Conservation (phyloP, 176 grass and related monocot species). For the Triticum urartu region DNA sequence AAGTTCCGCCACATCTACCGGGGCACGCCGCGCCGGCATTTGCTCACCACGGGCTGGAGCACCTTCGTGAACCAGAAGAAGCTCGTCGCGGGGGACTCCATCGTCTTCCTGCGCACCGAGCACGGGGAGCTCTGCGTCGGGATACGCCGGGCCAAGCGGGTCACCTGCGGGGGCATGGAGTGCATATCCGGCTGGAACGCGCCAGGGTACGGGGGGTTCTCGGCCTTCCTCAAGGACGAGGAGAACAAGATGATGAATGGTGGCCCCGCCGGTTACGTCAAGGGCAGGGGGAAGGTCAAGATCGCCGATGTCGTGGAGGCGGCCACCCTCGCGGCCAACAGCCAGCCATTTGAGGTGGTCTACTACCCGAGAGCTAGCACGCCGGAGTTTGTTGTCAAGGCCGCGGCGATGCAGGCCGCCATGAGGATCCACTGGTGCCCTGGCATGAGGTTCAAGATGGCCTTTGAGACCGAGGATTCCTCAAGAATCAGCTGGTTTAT, state of each 20-base stretch:
- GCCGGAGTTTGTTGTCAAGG: slow-evolving; percentile 64
- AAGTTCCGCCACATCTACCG: slow-evolving; percentile 78
- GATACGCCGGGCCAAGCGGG: slow-evolving; percentile 49
- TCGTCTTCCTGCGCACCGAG: slow-evolving; percentile 55
- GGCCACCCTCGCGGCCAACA: slow-evolving; percentile 38
- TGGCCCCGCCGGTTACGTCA: slow-evolving; percentile 26
- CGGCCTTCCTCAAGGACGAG: slow-evolving; percentile 56
- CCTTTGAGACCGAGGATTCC: slow-evolving; percentile 71
- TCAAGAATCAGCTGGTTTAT: slow-evolving; percentile 85
- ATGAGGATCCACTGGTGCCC: slow-evolving; percentile 74
- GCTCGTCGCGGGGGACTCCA: slow-evolving; percentile 60
- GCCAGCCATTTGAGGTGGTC: slow-evolving; percentile 55
- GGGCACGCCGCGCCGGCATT: slow-evolving; percentile 63
- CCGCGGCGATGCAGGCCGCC: slow-evolving; percentile 34
- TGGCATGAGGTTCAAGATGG: slow-evolving; percentile 76
- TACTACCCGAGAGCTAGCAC: slow-evolving; percentile 66
- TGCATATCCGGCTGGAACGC: slow-evolving; percentile 62
- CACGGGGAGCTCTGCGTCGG: slow-evolving; percentile 55
- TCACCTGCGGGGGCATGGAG: slow-evolving; percentile 38
- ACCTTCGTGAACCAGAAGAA: slow-evolving; percentile 72
- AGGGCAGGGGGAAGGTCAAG: slow-evolving; percentile 51
- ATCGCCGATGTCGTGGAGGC: slow-evolving; percentile 41
- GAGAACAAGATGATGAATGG: slow-evolving; percentile 45
- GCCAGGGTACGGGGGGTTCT: slow-evolving; percentile 42
- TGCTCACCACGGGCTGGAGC: slow-evolving; percentile 76